Percentiles rank a stretch among this genome's conserved stretches.
These are phyloP conservation scores for Onygena corvina DNA, from an alignment of 2,329 filamentous ascomycete genomes.

Conservation along the genomic window DNA sequence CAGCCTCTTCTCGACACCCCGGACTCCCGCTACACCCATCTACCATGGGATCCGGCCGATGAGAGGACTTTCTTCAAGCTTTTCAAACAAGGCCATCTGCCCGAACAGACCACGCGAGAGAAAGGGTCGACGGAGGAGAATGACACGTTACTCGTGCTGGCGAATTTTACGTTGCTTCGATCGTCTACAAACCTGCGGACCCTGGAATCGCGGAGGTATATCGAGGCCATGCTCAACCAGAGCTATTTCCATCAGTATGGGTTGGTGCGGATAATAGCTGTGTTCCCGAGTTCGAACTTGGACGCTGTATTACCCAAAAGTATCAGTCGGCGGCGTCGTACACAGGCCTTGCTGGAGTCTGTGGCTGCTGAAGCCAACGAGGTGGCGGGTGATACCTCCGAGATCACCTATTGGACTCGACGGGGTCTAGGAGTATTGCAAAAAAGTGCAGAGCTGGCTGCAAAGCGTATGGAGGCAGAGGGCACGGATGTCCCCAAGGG, in stretches of 20 bases:
- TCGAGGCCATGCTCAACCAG: conserved; percentile 46
- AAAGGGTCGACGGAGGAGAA: conserved; percentile 44
- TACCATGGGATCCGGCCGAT: conserved; percentile 46
- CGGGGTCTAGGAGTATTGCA: conserved; percentile 21
- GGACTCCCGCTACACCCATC: conserved; percentile 38
- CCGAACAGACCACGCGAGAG: conserved; percentile 40
- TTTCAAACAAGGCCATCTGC: conserved; percentile 32
- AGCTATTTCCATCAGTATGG: conserved; percentile 63
- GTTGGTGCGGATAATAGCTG: conserved; percentile 64
- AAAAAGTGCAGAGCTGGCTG: conserved; percentile 21
- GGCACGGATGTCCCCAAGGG: conserved; percentile 23
- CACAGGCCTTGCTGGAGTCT: conserved; percentile 48
- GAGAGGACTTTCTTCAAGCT: conserved; percentile 41
- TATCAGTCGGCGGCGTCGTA: conserved; percentile 45
- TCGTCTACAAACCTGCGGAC: conserved; percentile 46
- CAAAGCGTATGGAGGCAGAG: conserved; percentile 21
- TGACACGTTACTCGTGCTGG: conserved; percentile 59
- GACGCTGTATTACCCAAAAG: conserved; percentile 48
- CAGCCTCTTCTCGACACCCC: conserved; percentile 42
- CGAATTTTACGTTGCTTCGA: conserved; percentile 50
- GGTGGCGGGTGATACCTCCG: conserved; percentile 26
- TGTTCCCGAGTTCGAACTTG: conserved; percentile 53
- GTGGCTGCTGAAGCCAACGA: conserved; percentile 32
- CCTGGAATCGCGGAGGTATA: conserved; percentile 49
- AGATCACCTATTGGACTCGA: conserved; percentile 16